These are phyloP conservation scores for Ophiostoma australiae DNA, from an alignment of 2,329 filamentous ascomycete species.

Conservation along the genomic window DNA sequence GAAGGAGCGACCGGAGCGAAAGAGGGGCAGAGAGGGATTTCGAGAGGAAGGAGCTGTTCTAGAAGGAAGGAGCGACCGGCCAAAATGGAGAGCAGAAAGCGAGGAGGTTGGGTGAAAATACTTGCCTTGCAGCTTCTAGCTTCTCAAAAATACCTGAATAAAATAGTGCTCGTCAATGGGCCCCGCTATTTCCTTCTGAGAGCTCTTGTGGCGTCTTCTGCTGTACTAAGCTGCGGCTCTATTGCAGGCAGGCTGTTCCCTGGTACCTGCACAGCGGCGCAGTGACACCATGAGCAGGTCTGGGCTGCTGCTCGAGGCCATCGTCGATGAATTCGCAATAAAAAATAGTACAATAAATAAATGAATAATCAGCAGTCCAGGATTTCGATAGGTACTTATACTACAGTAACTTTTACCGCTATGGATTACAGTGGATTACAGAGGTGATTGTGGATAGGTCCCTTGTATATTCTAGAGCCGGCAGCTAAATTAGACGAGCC, in stretches of 20 bases:
- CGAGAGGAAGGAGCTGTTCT: not conserved
- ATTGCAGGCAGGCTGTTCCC: too few relatives aligned
- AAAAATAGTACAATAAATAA: not conserved
- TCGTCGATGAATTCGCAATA: too few relatives aligned
- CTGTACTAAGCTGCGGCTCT: too few relatives aligned
- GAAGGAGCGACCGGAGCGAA: too few relatives aligned
- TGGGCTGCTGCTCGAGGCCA: too few relatives aligned
- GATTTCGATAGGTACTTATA: not conserved
- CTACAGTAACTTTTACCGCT: too few relatives aligned
- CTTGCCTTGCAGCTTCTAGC: too few relatives aligned
- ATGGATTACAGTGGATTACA: not conserved
- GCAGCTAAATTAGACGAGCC: conserved; percentile 2
- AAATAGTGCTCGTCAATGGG: not conserved
- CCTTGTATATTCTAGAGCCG: not conserved
- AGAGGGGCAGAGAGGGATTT: too few relatives aligned
- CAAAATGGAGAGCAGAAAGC: not conserved
- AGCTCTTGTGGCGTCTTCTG: too few relatives aligned
- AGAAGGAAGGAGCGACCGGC: not conserved
- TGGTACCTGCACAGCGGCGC: too few relatives aligned
- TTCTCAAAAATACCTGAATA: too few relatives aligned
- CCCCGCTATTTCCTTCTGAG: not conserved
- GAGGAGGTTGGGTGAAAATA: not conserved
- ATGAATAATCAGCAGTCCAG: not conserved
- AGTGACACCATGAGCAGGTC: too few relatives aligned
- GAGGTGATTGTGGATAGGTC: not conserved